Percentiles rank a stretch among this genome's conserved stretches.
phyloP scores from a whole-genome alignment of 1,284 basidiomycete species.

The Ganoderma multipileum region DNA sequence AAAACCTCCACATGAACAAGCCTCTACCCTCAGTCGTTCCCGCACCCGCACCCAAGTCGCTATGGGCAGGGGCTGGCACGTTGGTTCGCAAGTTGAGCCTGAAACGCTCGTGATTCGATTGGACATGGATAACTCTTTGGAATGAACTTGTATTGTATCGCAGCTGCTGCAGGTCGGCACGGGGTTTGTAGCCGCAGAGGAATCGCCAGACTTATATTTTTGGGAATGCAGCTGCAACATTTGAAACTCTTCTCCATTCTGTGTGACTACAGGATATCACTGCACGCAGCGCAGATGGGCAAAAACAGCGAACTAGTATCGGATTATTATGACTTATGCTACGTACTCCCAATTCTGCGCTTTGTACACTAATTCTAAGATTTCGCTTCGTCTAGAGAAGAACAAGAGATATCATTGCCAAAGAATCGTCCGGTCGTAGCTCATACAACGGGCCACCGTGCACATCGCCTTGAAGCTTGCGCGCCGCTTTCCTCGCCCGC shows the following conservation, averaged over 20 bases:
- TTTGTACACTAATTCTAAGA: neutral
- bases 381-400: neutral
- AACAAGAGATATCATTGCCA: neutral
- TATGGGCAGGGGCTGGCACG: conserved; percentile 7
- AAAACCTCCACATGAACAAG: neutral
- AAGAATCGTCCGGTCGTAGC: neutral
- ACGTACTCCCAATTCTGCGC: neutral
- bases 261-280: neutral
- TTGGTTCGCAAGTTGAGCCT: conserved; percentile 5
- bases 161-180: neutral
- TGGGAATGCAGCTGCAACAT: neutral
- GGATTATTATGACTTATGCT: neutral
- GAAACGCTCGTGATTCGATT: conserved; percentile 1
- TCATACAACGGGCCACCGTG: neutral
- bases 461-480: neutral
- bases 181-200: neutral
- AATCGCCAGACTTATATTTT: neutral
- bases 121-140: neutral
- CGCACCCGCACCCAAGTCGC: neutral
- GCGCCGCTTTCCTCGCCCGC: neutral
- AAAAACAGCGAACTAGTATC: neutral
- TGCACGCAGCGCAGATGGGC: neutral
- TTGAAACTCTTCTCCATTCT: neutral
- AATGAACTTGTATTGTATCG: neutral
- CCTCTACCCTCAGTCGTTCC: neutral